Percentiles rank a stretch among this genome's conserved stretches.
Evolutionary conservation across 2,329 filamentous ascomycete species (phyloP).

Genomic region (Aciculosporium take): DNA sequence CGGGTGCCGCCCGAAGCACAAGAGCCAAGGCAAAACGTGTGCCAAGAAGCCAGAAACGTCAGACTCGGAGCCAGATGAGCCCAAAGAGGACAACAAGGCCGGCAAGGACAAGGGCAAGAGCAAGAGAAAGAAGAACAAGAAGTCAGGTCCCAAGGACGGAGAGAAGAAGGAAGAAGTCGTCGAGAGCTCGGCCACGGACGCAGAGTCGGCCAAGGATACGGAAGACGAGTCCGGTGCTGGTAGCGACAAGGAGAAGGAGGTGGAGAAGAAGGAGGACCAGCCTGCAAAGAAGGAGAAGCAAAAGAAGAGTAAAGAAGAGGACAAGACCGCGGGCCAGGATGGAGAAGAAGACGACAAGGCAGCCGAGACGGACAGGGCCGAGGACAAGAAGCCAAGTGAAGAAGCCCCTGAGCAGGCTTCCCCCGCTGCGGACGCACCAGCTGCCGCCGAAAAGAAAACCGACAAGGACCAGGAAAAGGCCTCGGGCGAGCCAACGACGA

Average conservation of each 20-base stretch:
- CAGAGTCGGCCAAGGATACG: slow-evolving; percentile 12
- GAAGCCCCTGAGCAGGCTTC: neutral
- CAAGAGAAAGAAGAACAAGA: slow-evolving; percentile 7
- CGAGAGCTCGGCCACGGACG: slow-evolving; percentile 9
- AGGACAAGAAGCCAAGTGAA: slow-evolving; percentile 2
- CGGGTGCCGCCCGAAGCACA: slow-evolving; percentile 8
- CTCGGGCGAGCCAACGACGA: slow-evolving; percentile 7
- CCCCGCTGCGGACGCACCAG: neutral
- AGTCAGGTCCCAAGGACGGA: slow-evolving; percentile 11
- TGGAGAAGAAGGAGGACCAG: slow-evolving; percentile 1
- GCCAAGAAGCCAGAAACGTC: slow-evolving; percentile 3
- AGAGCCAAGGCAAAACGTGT: slow-evolving; percentile 3
- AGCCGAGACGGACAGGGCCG: slow-evolving; percentile 6
- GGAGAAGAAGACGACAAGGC: slow-evolving; percentile 8
- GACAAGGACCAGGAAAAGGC: slow-evolving; percentile 4
- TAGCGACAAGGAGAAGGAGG: slow-evolving; percentile 7
- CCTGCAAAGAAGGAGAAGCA: slow-evolving; percentile 8
- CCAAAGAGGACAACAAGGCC: slow-evolving; percentile 10
- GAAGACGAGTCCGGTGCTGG: slow-evolving; percentile 7
- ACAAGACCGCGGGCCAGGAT: no score
- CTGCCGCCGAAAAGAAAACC: slow-evolving; percentile 2
- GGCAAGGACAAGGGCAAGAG: no score
- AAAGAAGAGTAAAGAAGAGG: neutral
- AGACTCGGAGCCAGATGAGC: slow-evolving; percentile 7
- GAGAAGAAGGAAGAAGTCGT: slow-evolving; percentile 9